Percentiles rank a stretch among this genome's conserved stretches.
phyloP scores from a whole-genome alignment of 441 rosid species.

The Arabidopsis lyrata region DNA sequence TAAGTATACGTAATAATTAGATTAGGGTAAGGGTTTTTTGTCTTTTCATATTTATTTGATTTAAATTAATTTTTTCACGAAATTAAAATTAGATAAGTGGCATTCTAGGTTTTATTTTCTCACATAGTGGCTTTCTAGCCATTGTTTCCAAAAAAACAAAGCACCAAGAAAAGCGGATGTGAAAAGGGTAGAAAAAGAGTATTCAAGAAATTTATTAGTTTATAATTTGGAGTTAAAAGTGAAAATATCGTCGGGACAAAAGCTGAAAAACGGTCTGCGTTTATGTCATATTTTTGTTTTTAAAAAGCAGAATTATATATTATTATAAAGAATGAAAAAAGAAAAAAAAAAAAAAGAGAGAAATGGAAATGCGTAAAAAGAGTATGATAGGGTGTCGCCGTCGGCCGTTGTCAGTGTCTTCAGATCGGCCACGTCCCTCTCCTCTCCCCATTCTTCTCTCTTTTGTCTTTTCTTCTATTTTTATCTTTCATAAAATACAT shows the following conservation, averaged over 20 bases:
- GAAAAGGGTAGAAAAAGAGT: background rate
- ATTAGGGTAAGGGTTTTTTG: no score
- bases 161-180: background rate
- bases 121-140: no score
- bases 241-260: slow-evolving; percentile 17
- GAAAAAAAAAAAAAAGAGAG: background rate
- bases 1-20: no score
- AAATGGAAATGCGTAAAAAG: background rate
- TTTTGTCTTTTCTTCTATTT: slow-evolving; percentile 5
- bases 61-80: no score
- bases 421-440: slow-evolving; percentile 41
- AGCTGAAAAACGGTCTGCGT: slow-evolving; percentile 12
- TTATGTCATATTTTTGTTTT: slow-evolving; percentile 4
- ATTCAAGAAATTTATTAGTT: background rate
- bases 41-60: no score
- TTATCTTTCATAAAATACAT: background rate
- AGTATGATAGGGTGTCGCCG: slow-evolving; percentile 34
- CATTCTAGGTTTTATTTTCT: no score
- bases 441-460: slow-evolving; percentile 21
- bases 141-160: no score
- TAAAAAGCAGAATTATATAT: background rate
- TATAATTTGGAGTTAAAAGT: background rate
- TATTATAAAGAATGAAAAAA: background rate
- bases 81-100: no score
- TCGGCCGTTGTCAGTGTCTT: slow-evolving; percentile 40